phyloP scores from a whole-genome alignment of 176 grass and related monocot genomes.

The Musa acuminata region DNA sequence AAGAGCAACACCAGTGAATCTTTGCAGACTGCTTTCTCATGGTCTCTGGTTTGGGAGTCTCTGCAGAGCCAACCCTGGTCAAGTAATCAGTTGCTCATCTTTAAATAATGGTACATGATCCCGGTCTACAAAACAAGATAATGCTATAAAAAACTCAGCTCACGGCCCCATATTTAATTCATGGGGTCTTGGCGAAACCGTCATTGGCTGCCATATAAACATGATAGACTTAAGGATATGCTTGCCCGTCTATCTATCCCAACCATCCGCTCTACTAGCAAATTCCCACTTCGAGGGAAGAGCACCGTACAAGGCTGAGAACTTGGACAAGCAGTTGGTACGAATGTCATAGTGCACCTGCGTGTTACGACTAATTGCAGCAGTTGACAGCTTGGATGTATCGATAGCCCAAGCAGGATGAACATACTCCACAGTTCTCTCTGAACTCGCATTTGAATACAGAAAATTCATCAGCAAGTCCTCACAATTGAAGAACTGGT shows the following conservation, averaged over 20 bases:
- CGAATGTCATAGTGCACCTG: conserved; percentile 73
- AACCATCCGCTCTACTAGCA: conserved; percentile 45
- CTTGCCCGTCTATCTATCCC: conserved; percentile 58
- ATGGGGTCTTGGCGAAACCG: not conserved
- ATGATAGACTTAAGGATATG: not conserved
- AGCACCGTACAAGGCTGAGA: conserved; percentile 56
- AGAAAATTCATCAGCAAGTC: conserved; percentile 93
- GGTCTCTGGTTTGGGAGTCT: not conserved
- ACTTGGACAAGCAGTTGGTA: conserved; percentile 74
- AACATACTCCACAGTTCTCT: conserved; percentile 76
- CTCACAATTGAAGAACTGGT: conserved; percentile 93
- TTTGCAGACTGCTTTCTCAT: not conserved
- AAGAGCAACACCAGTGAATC: not conserved
- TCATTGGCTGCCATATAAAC: not conserved
- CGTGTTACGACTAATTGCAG: conserved; percentile 80
- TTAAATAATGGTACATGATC: not conserved
- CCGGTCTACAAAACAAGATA: not conserved
- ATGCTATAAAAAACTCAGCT: not conserved
- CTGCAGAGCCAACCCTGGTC: not conserved
- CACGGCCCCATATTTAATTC: not conserved
- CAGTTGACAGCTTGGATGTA: conserved; percentile 83
- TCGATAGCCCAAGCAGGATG: conserved; percentile 97
- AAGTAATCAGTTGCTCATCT: not conserved
- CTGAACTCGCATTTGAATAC: conserved; percentile 55
- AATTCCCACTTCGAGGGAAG: conserved; percentile 52